Evolutionary conservation across 2,329 filamentous ascomycete genomes (phyloP).

Genomic region (Ceratocystis diversiconidia): DNA sequence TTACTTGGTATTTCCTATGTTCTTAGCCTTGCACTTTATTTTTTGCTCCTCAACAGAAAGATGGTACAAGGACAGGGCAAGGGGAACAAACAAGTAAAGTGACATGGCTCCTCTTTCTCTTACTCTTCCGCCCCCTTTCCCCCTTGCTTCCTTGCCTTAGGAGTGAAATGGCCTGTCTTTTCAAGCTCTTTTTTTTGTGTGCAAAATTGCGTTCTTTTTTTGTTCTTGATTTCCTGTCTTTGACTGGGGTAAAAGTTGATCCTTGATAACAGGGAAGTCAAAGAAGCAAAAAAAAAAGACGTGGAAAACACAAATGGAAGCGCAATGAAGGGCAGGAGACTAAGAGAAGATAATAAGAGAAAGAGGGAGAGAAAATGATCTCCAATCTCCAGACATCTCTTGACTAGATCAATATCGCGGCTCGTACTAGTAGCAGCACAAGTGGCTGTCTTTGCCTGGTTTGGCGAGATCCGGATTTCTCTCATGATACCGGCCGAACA

Average conservation of each 20-base stretch:
- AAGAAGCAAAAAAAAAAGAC: background rate
- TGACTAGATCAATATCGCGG: background rate
- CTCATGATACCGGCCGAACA: background rate
- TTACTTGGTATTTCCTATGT: no score
- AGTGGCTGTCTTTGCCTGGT: background rate
- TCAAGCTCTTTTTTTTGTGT: background rate
- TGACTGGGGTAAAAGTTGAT: background rate
- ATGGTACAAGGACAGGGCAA: no score
- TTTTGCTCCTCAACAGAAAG: background rate
- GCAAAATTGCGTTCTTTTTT: background rate
- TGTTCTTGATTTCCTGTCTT: background rate
- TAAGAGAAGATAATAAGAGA: background rate
- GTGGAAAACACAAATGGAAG: background rate
- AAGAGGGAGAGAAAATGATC: background rate
- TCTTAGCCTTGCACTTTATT: background rate
- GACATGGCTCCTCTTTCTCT: background rate
- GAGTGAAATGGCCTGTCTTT: background rate
- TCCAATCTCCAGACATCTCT: background rate
- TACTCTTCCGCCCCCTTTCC: background rate
- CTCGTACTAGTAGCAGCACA: background rate
- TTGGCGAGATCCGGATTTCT: background rate
- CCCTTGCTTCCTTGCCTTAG: background rate
- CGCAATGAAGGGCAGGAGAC: no score
- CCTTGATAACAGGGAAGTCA: background rate
- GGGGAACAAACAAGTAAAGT: no score